Conservation (phyloP, 768 basidiomycete species). For the Pulveroboletus sp. region DNA sequence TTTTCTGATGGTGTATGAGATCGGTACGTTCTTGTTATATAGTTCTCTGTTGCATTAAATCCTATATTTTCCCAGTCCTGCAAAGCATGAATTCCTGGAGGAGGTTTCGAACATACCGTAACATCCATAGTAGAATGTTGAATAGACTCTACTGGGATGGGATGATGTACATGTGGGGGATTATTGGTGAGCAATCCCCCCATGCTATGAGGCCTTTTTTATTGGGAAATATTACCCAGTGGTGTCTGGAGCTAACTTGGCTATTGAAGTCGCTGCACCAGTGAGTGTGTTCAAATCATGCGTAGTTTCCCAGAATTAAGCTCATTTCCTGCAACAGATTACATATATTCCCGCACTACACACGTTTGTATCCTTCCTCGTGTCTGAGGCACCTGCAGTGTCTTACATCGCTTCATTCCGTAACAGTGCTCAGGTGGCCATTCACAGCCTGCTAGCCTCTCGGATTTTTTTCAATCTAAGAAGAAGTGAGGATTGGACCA, state of each 20-base stretch:
- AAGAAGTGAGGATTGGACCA: constrained; percentile 3
- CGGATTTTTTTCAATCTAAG: constrained; percentile 28
- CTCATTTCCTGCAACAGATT: constrained; percentile 1
- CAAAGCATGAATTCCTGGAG: constrained; percentile 23
- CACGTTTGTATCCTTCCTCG: constrained; percentile 15
- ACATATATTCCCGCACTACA: constrained; percentile 13
- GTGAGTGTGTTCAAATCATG: constrained; percentile 4
- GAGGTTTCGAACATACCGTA: constrained; percentile 19
- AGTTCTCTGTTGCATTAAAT: neutral
- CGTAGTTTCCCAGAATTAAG: neutral
- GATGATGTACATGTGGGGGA: constrained; percentile 22
- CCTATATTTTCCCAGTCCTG: constrained; percentile 12
- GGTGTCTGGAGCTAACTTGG: constrained; percentile 10
- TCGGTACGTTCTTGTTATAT: constrained; percentile 8
- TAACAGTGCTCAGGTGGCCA: constrained; percentile 24
- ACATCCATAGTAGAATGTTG: constrained; percentile 10
- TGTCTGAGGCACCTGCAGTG: neutral
- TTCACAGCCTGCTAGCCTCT: constrained; percentile 23
- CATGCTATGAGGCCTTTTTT: neutral
- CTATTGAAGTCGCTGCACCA: constrained; percentile 13
- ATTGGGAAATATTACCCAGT: constrained; percentile 2
- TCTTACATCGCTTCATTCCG: constrained; percentile 5
- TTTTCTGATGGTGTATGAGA: constrained; percentile 18
- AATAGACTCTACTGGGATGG: constrained; percentile 25
- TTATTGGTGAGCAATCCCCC: constrained; percentile 13